Conservation (phyloP, 306 rosid species). For the Dryas octopetala region DNA sequence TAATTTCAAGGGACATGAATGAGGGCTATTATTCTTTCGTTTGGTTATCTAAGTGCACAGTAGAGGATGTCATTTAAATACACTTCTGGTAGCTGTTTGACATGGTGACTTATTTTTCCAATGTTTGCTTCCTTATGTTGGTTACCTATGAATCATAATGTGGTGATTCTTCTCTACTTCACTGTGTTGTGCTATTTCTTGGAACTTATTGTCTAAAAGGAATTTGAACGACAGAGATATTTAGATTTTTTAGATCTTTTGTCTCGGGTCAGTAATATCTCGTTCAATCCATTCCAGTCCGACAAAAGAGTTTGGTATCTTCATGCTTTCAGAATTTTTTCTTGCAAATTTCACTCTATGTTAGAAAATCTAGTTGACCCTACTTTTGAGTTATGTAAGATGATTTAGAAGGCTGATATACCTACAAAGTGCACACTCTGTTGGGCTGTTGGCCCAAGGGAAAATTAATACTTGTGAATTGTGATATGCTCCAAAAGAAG, state of each 20-base stretch:
- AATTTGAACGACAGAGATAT: neutral
- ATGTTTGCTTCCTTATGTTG: neutral
- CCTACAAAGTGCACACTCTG: neutral
- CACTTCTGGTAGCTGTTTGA: neutral
- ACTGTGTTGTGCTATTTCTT: neutral
- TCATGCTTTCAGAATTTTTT: neutral
- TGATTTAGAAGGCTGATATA: conserved; percentile 1
- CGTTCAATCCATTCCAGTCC: neutral
- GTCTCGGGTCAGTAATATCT: neutral
- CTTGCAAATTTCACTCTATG: neutral
- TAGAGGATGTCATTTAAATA: neutral
- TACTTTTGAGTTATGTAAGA: neutral
- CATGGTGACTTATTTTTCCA: neutral
- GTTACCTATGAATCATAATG: neutral
- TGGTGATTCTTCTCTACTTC: neutral
- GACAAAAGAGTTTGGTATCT: neutral
- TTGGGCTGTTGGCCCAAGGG: neutral
- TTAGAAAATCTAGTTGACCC: neutral
- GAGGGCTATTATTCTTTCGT: neutral
- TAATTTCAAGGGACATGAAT: neutral
- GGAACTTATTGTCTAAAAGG: neutral
- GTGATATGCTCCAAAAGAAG: neutral
- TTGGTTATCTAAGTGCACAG: neutral
- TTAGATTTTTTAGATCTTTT: no score
- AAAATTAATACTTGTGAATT: neutral